Evolutionary conservation across 176 grass and related monocot species (phyloP).

Genomic region (Oryza meyeriana): DNA sequence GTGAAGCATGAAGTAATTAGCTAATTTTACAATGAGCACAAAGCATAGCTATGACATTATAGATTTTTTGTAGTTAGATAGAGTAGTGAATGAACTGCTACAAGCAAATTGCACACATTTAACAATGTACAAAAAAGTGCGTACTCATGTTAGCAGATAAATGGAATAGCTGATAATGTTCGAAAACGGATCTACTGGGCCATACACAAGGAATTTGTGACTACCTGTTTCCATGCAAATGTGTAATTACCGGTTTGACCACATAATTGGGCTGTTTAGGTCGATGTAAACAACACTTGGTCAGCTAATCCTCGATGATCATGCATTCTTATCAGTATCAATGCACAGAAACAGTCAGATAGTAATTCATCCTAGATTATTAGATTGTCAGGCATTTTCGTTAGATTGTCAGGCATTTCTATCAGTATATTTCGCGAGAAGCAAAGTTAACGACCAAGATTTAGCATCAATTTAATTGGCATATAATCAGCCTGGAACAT

Average conservation of each 20-base stretch:
- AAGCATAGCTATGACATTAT: not conserved
- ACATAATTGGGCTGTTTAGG: not conserved
- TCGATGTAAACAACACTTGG: not conserved
- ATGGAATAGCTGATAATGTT: not conserved
- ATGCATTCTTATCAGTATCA: not conserved
- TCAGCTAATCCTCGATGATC: not conserved
- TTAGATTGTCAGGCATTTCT: slow-evolving; percentile 2
- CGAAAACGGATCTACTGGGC: not conserved
- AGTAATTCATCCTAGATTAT: not conserved
- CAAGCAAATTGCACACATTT: not conserved
- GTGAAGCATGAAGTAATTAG: slow-evolving; percentile 13
- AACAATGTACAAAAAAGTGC: not conserved
- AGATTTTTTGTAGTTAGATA: not conserved
- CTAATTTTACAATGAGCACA: slow-evolving; percentile 5
- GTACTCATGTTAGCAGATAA: not conserved
- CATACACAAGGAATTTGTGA: not conserved
- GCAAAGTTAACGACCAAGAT: not conserved
- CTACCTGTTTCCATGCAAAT: not conserved
- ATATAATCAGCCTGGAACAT: not conserved
- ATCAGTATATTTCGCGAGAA: not conserved
- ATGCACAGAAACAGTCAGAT: not conserved
- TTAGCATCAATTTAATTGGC: not conserved
- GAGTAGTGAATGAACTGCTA: not conserved
- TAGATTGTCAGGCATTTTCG: too few relatives aligned
- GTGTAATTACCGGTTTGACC: not conserved